Percentiles rank a stretch among this genome's conserved stretches.
Conservation (phyloP, 345 rosid genomes). For the Moricandia moricandioides region DNA sequence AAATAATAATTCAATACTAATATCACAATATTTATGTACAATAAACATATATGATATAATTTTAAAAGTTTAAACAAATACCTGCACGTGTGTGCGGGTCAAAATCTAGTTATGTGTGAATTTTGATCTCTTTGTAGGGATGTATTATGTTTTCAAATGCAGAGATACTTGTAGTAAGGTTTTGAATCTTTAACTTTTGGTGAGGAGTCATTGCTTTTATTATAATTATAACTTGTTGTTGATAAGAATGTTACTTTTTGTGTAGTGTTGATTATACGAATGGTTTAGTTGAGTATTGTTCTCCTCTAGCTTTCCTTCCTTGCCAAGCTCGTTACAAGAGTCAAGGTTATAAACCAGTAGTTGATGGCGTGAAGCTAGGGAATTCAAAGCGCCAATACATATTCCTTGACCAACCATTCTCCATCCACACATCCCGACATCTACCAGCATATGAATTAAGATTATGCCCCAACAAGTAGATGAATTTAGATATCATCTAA, state of each 20-base stretch:
- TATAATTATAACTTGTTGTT: too few species aligned
- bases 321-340: neutral
- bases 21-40: too few species aligned
- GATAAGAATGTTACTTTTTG: too few species aligned
- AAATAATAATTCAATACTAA: too few species aligned
- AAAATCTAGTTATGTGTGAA: neutral
- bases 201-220: too few species aligned
- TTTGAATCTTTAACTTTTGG: too few species aligned
- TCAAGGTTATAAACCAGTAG: neutral
- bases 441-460: neutral
- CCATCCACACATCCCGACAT: neutral
- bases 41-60: too few species aligned
- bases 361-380: neutral
- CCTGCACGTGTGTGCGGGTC: too few species aligned
- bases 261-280: too few species aligned
- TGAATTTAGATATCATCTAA: neutral
- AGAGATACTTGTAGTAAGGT: too few species aligned
- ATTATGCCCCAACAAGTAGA: neutral
- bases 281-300: neutral
- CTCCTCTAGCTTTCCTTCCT: neutral
- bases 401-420: neutral
- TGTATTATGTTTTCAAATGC: too few species aligned
- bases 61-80: too few species aligned
- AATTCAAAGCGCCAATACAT: neutral
- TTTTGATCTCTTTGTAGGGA: neutral